These are phyloP conservation scores for Geranomyces michiganensis DNA, from an alignment of 192 early-diverging fungal genomes.

Conservation along the genomic window DNA sequence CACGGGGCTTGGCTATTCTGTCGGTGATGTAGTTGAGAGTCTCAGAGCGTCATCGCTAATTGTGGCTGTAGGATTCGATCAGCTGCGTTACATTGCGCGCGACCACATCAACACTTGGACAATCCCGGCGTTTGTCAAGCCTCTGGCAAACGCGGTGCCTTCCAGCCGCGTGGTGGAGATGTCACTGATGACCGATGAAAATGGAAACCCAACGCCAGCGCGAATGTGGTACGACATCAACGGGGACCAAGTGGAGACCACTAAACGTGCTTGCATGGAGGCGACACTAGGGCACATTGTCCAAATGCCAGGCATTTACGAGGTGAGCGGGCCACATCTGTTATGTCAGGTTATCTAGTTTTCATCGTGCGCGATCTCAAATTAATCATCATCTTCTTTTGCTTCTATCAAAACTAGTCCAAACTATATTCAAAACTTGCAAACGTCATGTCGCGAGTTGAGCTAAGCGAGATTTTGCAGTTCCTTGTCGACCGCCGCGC, in stretches of 20 bases:
- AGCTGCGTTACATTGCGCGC: conserved; percentile 16
- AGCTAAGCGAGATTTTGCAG: conserved; percentile 43
- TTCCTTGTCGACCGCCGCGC: conserved; percentile 36
- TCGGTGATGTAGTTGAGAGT: neutral
- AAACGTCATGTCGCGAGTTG: conserved; percentile 37
- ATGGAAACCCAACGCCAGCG: conserved; percentile 17
- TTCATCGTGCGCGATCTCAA: neutral
- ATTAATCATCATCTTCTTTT: neutral
- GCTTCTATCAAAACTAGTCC: neutral
- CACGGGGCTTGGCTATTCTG: neutral
- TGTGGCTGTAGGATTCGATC: conserved; percentile 11
- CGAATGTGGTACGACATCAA: conserved; percentile 48
- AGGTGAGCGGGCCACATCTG: conserved; percentile 24
- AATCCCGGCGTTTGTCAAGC: conserved; percentile 4
- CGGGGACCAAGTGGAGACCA: conserved; percentile 33
- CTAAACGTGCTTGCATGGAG: conserved; percentile 41
- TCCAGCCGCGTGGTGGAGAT: no score
- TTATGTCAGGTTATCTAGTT: neutral
- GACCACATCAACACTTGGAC: conserved; percentile 16
- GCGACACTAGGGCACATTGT: conserved; percentile 43
- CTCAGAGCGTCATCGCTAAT: conserved; percentile 4
- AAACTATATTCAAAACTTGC: conserved; percentile 14
- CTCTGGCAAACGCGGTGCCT: neutral
- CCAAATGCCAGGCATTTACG: conserved; percentile 41
- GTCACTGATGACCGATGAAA: no score